Evolutionary conservation across 2,329 filamentous ascomycete genomes (phyloP), one percentile per base, ranked within the genome.

Genomic region (Xylariaceae sp.): DNA sequence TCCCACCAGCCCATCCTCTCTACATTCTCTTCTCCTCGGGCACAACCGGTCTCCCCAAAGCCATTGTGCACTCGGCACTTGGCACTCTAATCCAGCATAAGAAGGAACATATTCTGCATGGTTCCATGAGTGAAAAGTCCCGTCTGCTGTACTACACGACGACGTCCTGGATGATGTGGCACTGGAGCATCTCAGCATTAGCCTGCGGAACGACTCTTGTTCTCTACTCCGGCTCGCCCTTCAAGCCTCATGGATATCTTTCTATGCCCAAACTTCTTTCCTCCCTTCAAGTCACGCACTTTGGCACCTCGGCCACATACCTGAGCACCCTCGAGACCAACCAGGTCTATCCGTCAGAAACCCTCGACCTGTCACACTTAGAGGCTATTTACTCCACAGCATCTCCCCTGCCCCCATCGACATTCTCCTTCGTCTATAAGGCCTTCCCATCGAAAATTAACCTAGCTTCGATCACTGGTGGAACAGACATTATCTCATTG

Each of bases 141-240:
- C 83, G 88, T 17, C 81, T 97, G 70, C 89, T 97, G 73, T 97
- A 97, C 77, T 97, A 92, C 76, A 96, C 92, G 1, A 97, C 92
- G 2, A 92, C 88, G 9, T 95, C 91, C 0, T 97, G 92, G 94
- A 97, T 99, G 92, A 97, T 97, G 93, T 97, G 92, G 92, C 93
- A 97, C 73, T 97, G 93, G 92, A 87, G 92, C 47, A 83, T 97
- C 17, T 93, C 90, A 0, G 90, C 88, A 4, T 84, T 97, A 3
- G 89, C 92, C 8, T 87, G 85, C 35, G 93, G 93, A 56, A 84
- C 89, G 9, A 93, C 90, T 0, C 78, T 97, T 10, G 82, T 97
- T 17, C 81, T 97, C 3, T 99, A 97, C 74, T 90, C 96, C 56
- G 94, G 94, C 52, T 96, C 90, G 0, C 94, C 94, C 0, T 97